Percentiles rank a stretch among this genome's conserved stretches.
These are phyloP conservation scores for Spergularia azorica DNA, from an alignment of 179 eudicot genomes.

Conservation along the genomic window DNA sequence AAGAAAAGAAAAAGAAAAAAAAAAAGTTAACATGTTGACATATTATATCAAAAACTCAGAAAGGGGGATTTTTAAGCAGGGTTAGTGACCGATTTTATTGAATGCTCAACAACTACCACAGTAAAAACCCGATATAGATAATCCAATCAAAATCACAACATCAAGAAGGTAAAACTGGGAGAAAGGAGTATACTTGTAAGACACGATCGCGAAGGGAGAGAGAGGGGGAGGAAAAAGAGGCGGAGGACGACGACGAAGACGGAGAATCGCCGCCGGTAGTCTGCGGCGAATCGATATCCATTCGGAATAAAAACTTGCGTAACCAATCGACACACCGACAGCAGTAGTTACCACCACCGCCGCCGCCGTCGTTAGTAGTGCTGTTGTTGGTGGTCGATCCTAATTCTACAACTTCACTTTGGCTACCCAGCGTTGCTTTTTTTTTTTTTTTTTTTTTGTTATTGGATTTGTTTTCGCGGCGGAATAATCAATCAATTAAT, in stretches of 20 bases:
- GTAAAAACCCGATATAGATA: too few relatives aligned
- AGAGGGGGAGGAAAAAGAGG: conserved; percentile 18
- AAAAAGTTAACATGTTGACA: neutral
- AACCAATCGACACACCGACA: conserved; percentile 45
- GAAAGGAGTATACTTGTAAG: conserved; percentile 24
- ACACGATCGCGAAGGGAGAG: conserved; percentile 37
- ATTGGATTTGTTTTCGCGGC: neutral
- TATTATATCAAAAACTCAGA: neutral
- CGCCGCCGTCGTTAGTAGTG: too few relatives aligned
- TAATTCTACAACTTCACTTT: neutral
- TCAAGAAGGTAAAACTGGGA: neutral
- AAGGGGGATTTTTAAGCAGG: neutral
- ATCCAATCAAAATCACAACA: neutral
- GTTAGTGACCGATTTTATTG: neutral
- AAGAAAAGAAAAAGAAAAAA: neutral
- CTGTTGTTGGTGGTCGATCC: too few relatives aligned
- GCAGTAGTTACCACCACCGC: conserved; percentile 29
- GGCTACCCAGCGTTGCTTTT: neutral
- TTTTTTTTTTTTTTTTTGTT: too few relatives aligned
- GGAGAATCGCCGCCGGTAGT: neutral
- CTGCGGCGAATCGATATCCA: conserved; percentile 43
- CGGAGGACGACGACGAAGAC: conserved; percentile 1
- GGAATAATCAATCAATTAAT: too few relatives aligned
- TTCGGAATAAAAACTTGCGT: conserved; percentile 27
- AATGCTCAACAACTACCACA: neutral